phyloP scores from a whole-genome alignment of 106 monocot genomes.

The Allium cepa region DNA sequence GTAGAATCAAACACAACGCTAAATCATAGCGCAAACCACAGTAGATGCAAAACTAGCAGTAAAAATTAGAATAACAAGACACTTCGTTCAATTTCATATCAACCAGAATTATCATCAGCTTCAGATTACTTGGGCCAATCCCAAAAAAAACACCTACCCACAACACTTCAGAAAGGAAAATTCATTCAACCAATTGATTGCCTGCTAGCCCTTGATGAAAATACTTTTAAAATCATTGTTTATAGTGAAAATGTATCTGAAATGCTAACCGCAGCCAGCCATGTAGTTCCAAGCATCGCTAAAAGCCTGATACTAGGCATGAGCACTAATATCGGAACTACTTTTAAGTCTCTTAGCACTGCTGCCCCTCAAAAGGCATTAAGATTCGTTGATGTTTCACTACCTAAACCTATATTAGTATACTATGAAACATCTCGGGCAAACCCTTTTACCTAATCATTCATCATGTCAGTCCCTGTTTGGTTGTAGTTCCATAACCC shows the following conservation, averaged over 20 bases:
- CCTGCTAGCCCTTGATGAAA: constrained; percentile 73
- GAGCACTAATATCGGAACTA: constrained; percentile 54
- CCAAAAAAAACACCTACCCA: constrained; percentile 61
- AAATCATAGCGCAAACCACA: constrained; percentile 75
- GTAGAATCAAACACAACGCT: constrained; percentile 52
- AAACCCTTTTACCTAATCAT: constrained; percentile 85
- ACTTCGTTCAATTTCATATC: constrained; percentile 49
- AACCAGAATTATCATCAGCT: not conserved
- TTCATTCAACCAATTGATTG: constrained; percentile 90
- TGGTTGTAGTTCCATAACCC: constrained; percentile 80
- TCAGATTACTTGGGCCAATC: not conserved
- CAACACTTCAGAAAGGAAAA: constrained; percentile 74
- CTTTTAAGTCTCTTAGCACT: constrained; percentile 65
- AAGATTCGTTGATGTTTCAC: constrained; percentile 73
- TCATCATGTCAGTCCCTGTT: constrained; percentile 59
- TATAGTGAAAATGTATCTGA: constrained; percentile 82
- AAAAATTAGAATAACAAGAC: constrained; percentile 51
- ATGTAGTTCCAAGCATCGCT: constrained; percentile 57
- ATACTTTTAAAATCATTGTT: constrained; percentile 56
- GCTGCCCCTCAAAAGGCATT: constrained; percentile 69
- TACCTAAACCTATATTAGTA: constrained; percentile 82
- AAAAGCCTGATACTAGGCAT: constrained; percentile 44
- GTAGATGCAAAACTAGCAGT: constrained; percentile 67
- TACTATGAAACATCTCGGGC: constrained; percentile 71
- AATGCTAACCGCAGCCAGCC: constrained; percentile 83